Evolutionary conservation across 192 early-diverging fungal genomes (phyloP), one percentile per base, ranked within the genome.

Genomic region (Backusella macrospora): DNA sequence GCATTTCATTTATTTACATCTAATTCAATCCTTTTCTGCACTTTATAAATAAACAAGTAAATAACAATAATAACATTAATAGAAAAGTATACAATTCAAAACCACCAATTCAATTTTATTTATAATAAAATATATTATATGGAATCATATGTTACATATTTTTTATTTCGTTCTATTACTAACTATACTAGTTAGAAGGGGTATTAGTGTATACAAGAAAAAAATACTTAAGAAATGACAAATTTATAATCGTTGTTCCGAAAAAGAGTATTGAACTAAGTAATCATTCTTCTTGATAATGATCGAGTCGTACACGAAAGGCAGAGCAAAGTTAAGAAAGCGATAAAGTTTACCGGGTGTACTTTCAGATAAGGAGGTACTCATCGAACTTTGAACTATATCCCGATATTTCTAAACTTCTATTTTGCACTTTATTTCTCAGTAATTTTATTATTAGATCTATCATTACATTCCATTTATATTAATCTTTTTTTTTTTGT

Each of bases 1-100:
- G 52, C 18, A 59, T 59, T 59, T 59, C 52, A 59, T 59, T 59
- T 59, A 59, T 59, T 23, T 26, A 59, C 52, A 59, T 65, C 67
- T 68, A 29, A 26, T 59, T 26, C 43, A 23, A 45, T 16, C 21
- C 45, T 68, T 68, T 43, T 40, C 15, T 68, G 42, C 26, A 26
- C 6, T 47, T 47, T 68, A 29, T 46, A 68, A 47, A 59, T 59
- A 59, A 59, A 59, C 52, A 26, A 23, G 12, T 21, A 26, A 59
- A 59, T 23, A 37, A 68, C 44, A 68, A 68, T 43, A 68, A 43
- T 6, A 16, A 16, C 10, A 67, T 9, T 7, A 67, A 5, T 39
- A 40, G 21, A 18, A 52, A 52, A 16, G 6, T 52, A 15, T 73
- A 73, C 48, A 34, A 2, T 34, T 34, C 2, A 34, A 34, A 34